phyloP scores from a whole-genome alignment of 768 basidiomycete genomes.

The Russula dissimulans region DNA sequence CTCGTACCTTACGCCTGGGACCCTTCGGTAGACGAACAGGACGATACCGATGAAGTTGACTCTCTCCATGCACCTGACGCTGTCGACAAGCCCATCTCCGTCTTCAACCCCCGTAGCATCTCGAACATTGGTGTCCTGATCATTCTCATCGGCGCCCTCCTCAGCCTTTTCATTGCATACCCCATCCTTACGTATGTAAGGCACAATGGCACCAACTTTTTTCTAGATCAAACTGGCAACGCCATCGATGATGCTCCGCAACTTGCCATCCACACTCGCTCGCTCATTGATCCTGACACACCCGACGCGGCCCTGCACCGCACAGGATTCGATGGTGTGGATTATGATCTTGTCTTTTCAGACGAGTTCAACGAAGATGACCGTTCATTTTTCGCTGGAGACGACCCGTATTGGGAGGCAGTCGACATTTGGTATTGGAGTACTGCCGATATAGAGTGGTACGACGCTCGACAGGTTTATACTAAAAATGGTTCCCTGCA shows the following conservation, averaged over 20 bases:
- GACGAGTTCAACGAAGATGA: conserved; percentile 56
- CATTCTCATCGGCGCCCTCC: conserved; percentile 48
- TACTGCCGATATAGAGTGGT: conserved; percentile 69
- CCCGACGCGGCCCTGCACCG: conserved; percentile 48
- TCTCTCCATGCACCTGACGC: conserved; percentile 53
- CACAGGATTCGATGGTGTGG: conserved; percentile 62
- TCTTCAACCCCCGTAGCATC: conserved; percentile 40
- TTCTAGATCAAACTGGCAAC: conserved; percentile 44
- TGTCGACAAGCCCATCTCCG: conserved; percentile 30
- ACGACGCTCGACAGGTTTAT: conserved; percentile 55
- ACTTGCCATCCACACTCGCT: conserved; percentile 37
- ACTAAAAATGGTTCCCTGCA: conserved; percentile 59
- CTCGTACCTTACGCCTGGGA: conserved; percentile 67
- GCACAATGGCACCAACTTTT: conserved; percentile 29
- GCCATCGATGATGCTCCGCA: conserved; percentile 43
- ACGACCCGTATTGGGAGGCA: conserved; percentile 66
- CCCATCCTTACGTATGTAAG: conserved; percentile 56
- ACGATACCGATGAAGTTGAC: conserved; percentile 67
- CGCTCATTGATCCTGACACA: conserved; percentile 63
- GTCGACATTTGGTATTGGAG: conserved; percentile 65
- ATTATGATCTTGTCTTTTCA: conserved; percentile 58
- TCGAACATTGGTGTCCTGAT: conserved; percentile 64
- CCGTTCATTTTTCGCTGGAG: conserved; percentile 46
- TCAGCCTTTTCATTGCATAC: conserved; percentile 74
- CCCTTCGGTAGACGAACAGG: conserved; percentile 45